These are phyloP conservation scores for Syncephalastrum sp. DNA, from an alignment of 371 early-diverging fungal species.

Conservation along the genomic window DNA sequence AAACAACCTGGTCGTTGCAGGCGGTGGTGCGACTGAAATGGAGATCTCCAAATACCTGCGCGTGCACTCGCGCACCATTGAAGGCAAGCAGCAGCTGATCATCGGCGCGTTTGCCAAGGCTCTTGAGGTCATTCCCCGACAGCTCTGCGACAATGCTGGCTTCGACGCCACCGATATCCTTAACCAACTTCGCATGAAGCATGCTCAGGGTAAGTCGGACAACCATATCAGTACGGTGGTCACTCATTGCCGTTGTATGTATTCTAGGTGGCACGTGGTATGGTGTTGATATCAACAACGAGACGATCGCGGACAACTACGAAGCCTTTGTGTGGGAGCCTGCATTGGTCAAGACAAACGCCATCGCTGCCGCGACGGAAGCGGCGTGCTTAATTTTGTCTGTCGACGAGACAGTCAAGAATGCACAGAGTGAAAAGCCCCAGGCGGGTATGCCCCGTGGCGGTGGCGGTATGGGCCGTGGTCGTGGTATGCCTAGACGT, in stretches of 20 bases:
- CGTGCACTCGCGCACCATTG: slow-evolving; percentile 86
- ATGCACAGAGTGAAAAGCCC: slow-evolving; percentile 64
- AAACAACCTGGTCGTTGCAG: slow-evolving; percentile 94
- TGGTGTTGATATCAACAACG: slow-evolving; percentile 93
- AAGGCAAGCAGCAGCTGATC: slow-evolving; percentile 95
- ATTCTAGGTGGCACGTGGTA: slow-evolving; percentile 74
- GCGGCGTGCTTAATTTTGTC: slow-evolving; percentile 95
- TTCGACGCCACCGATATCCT: slow-evolving; percentile 99
- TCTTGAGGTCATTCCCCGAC: slow-evolving; percentile 98
- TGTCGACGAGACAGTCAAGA: slow-evolving; percentile 96
- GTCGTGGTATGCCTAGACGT: slow-evolving; percentile 65
- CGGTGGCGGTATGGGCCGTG: slow-evolving; percentile 46
- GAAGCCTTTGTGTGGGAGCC: slow-evolving; percentile 99
- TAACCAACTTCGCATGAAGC: slow-evolving; percentile 96
- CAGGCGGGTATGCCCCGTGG: slow-evolving; percentile 57
- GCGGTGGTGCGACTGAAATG: slow-evolving; percentile 99
- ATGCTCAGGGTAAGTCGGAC: slow-evolving; percentile 69
- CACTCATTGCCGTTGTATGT: slow-evolving; percentile 4
- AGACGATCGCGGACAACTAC: slow-evolving; percentile 90
- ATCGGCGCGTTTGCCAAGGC: slow-evolving; percentile 97
- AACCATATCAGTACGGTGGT: neutral
- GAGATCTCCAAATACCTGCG: slow-evolving; percentile 94
- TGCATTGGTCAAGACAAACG: slow-evolving; percentile 97
- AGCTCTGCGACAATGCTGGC: slow-evolving; percentile 99
- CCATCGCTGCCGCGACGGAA: slow-evolving; percentile 94